A percentile compares a stretch with the other conserved stretches of the same genome.
Conservation (phyloP, 331 rosid species). For the Acacia pycnantha region DNA sequence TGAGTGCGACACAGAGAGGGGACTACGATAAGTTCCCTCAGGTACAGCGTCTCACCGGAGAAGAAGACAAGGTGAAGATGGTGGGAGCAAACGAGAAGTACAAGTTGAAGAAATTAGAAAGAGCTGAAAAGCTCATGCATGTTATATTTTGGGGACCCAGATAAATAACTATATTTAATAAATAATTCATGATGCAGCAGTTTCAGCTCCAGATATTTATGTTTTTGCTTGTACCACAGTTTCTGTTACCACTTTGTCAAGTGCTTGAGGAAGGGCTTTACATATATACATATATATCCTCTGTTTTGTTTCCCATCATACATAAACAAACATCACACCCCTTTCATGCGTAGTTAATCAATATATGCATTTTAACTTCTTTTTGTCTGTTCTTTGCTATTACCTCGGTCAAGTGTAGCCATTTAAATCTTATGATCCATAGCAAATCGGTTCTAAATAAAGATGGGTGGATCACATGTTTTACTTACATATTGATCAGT, state of each 20-base stretch:
- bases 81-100: not conserved
- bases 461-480: not conserved
- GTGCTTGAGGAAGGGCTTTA: not conserved
- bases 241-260: not conserved
- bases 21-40: not conserved
- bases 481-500: not conserved
- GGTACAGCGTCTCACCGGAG: not conserved
- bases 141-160: not conserved
- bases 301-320: not conserved
- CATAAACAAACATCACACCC: not conserved
- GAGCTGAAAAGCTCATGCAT: not conserved
- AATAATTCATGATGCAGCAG: not conserved
- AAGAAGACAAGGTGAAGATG: not conserved
- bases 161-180: not conserved
- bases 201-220: not conserved
- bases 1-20: not conserved
- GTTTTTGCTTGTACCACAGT: not conserved
- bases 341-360: not conserved
- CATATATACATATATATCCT: not conserved
- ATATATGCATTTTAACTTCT: not conserved
- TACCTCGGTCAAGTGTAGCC: not conserved
- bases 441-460: not conserved
- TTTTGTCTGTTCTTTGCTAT: not conserved
- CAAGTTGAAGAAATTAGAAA: not conserved
- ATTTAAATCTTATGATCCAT: not conserved